phyloP scores from a whole-genome alignment of 169 alveolate genomes.

The Cyclospora cayetanensis region DNA sequence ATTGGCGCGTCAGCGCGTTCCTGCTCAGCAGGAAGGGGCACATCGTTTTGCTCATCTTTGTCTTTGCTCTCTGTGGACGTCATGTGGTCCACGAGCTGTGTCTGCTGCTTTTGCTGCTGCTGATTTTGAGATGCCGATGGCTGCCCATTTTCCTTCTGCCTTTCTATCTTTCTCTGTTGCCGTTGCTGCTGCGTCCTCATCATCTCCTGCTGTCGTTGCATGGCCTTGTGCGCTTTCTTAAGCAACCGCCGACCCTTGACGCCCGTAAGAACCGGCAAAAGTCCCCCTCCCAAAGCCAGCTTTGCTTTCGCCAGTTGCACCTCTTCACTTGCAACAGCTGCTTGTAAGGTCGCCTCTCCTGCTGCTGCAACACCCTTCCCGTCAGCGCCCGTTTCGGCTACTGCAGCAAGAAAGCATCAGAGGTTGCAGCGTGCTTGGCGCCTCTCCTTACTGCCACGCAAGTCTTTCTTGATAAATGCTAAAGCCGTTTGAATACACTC shows the following conservation, averaged over 20 bases:
- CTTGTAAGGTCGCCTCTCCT: constrained; percentile 16
- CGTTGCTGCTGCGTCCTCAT: constrained; percentile 32
- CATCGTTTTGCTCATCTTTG: background rate
- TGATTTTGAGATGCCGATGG: constrained; percentile 12
- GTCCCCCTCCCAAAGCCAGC: background rate
- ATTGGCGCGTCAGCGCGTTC: background rate
- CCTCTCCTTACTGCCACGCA: too few species aligned
- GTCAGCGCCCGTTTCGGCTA: background rate
- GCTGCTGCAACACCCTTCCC: background rate
- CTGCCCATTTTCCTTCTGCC: too few species aligned
- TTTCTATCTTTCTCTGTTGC: constrained; percentile 5
- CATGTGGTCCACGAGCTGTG: background rate
- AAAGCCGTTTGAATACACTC: too few species aligned
- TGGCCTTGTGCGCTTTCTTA: constrained; percentile 37
- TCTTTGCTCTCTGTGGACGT: background rate
- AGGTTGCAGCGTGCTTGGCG: background rate
- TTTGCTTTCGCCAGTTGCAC: constrained; percentile 20
- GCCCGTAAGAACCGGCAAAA: constrained; percentile 22
- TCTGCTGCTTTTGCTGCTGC: constrained; percentile 30
- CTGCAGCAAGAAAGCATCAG: background rate
- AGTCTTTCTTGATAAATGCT: too few species aligned
- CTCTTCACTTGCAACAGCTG: background rate
- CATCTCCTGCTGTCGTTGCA: constrained; percentile 41
- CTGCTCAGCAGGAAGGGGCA: background rate
- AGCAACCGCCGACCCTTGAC: constrained; percentile 45